Conservation (phyloP, 208 protist genomes). For the Crithidia brevicula region DNA sequence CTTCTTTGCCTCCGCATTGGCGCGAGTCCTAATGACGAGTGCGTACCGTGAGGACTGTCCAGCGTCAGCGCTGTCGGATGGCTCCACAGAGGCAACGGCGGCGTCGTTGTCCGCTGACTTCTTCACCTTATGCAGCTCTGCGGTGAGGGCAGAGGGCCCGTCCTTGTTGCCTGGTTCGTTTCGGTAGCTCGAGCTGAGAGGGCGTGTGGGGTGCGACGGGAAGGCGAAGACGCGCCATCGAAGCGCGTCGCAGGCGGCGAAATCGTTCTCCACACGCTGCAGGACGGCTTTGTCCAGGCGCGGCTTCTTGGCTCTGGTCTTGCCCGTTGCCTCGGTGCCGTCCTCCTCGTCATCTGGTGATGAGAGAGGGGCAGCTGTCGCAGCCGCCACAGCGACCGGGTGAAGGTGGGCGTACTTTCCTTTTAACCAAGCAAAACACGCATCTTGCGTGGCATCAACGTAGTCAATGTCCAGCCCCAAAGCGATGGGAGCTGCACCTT, state of each 20-base stretch:
- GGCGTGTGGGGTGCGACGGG: constrained; percentile 39
- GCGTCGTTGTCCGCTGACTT: not conserved
- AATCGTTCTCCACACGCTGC: constrained; percentile 45
- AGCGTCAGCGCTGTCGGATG: not conserved
- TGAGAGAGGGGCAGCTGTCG: not conserved
- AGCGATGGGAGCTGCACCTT: not conserved
- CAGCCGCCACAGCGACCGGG: not conserved
- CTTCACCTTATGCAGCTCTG: constrained; percentile 12
- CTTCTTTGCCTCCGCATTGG: constrained; percentile 5
- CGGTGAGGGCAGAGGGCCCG: constrained; percentile 4
- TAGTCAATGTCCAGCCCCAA: constrained; percentile 22
- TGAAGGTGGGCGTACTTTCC: constrained; percentile 25
- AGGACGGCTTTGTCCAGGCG: constrained; percentile 12
- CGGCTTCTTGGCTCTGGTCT: constrained; percentile 9
- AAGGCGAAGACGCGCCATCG: constrained; percentile 55
- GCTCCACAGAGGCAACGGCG: not conserved
- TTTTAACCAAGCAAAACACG: constrained; percentile 57
- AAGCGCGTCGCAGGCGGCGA: constrained; percentile 45
- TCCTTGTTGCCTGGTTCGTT: constrained; percentile 20
- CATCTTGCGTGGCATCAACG: constrained; percentile 36
- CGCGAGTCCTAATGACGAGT: constrained; percentile 21
- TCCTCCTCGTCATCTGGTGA: not conserved
- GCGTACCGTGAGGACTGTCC: not conserved
- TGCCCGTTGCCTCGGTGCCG: not conserved
- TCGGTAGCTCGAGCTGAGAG: constrained; percentile 37